phyloP scores from a whole-genome alignment of 108 stramenopile species.

The Cyclotella sp. region DNA sequence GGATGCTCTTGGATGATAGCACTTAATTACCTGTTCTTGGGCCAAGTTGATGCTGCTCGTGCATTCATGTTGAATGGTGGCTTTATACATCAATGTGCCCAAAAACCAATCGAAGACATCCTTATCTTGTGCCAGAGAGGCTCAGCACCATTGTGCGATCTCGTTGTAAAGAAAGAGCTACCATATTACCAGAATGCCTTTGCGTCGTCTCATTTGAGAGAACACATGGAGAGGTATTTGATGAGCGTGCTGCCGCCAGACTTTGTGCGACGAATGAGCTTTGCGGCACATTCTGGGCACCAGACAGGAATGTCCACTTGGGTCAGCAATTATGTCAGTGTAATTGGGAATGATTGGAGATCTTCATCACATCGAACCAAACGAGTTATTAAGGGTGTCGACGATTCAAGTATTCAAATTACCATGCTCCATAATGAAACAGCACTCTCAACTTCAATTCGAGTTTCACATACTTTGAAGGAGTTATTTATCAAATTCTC shows the following conservation, averaged over 20 bases:
- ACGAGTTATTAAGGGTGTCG: neutral
- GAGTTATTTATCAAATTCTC: conserved; percentile 18
- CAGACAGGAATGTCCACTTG: neutral
- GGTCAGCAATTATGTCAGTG: conserved; percentile 7
- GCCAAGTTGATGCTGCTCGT: conserved; percentile 4
- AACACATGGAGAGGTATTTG: conserved; percentile 1
- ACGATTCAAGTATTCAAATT: neutral
- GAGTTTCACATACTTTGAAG: conserved; percentile 13
- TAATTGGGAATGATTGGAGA: conserved; percentile 11
- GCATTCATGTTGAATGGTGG: conserved; percentile 8
- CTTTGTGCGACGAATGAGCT: conserved; percentile 11
- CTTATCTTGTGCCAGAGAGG: neutral
- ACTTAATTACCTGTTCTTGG: conserved; percentile 17
- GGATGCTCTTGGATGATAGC: conserved; percentile 21
- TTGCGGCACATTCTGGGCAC: conserved; percentile 9
- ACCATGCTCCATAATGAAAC: conserved; percentile 8
- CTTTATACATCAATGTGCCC: conserved; percentile 16
- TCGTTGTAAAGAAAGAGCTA: neutral
- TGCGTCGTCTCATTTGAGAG: neutral
- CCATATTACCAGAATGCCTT: conserved; percentile 10
- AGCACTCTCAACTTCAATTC: neutral
- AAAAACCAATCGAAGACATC: neutral
- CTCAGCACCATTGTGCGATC: conserved; percentile 1
- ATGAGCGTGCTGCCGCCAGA: neutral
- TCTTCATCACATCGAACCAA: conserved; percentile 7